These are phyloP conservation scores for Talaromyces funiculosus DNA, from an alignment of 2,329 filamentous ascomycete genomes.

Conservation along the genomic window DNA sequence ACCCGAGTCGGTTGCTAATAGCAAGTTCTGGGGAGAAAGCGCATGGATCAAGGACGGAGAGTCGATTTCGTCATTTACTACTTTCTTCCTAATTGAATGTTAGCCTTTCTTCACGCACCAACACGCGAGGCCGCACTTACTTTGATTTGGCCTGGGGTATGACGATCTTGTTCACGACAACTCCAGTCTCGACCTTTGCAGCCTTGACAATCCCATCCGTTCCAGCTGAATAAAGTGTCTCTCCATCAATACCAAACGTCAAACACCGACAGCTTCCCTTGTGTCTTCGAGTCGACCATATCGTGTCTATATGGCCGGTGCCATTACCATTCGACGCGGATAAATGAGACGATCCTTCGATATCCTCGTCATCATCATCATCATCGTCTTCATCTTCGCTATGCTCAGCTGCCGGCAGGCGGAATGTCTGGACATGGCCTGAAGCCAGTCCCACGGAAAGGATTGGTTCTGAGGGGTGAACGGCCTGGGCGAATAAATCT, in stretches of 20 bases:
- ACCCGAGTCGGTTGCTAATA: constrained; percentile 86
- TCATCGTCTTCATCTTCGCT: constrained; percentile 46
- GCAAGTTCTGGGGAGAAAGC: constrained; percentile 78
- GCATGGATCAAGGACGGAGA: constrained; percentile 53
- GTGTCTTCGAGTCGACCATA: constrained; percentile 83
- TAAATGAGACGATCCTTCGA: constrained; percentile 27
- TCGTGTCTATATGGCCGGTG: constrained; percentile 69
- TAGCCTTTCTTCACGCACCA: neutral
- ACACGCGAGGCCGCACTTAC: constrained; percentile 25
- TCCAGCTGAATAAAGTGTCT: constrained; percentile 56
- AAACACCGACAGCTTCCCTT: constrained; percentile 88
- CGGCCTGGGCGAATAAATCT: constrained; percentile 81
- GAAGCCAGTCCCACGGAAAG: constrained; percentile 78
- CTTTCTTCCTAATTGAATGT: constrained; percentile 7
- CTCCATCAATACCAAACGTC: constrained; percentile 72
- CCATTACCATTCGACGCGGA: constrained; percentile 46
- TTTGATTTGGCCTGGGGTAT: constrained; percentile 53
- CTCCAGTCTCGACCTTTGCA: constrained; percentile 53
- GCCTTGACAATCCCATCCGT: constrained; percentile 60
- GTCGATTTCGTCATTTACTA: constrained; percentile 57
- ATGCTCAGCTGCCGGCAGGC: constrained; percentile 57
- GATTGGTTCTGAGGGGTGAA: constrained; percentile 79
- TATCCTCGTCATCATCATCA: constrained; percentile 45
- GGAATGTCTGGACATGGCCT: constrained; percentile 80
- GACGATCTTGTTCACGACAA: constrained; percentile 74